A percentile compares a stretch with the other conserved stretches of the same genome.
Conservation (phyloP, 2,329 filamentous ascomycete species). For the Coleophoma eucalyptorum region DNA sequence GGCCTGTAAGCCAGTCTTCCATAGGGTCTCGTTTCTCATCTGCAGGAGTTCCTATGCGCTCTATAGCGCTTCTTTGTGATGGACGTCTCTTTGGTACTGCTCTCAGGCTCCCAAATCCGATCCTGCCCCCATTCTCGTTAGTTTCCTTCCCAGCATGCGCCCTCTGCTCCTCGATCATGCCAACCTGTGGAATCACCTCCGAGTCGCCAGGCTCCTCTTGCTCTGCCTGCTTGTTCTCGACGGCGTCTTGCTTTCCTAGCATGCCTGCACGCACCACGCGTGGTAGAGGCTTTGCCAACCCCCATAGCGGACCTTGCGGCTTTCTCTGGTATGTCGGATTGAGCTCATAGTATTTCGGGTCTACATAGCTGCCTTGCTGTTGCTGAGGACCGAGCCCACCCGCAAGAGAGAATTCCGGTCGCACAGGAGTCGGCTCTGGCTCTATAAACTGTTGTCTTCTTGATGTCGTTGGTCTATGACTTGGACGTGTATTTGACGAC, state of each 20-base stretch:
- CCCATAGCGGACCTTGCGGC: constrained; percentile 11
- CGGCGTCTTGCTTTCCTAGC: constrained; percentile 2
- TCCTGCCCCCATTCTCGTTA: not conserved
- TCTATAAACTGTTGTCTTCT: not conserved
- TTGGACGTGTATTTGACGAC: not conserved
- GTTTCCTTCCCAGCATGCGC: constrained; percentile 3
- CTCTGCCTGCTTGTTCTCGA: constrained; percentile 7
- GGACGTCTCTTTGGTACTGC: not conserved
- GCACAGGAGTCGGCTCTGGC: not conserved
- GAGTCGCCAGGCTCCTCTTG: constrained; percentile 3
- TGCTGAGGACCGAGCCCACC: not conserved
- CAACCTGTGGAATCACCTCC: constrained; percentile 9
- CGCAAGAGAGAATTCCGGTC: not conserved
- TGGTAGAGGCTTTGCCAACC: constrained; percentile 12
- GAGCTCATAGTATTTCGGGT: constrained; percentile 10
- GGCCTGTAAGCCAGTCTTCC: not conserved
- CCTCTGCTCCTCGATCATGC: constrained; percentile 12
- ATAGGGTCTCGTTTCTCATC: not conserved
- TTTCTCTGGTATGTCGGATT: constrained; percentile 12
- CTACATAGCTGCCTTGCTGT: constrained; percentile 4
- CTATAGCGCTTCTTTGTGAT: not conserved
- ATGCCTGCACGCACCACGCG: constrained; percentile 13
- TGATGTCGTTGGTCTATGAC: not conserved
- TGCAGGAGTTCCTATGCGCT: not conserved
- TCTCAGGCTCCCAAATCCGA: not conserved